Percentiles rank a stretch among this genome's conserved stretches.
These are phyloP conservation scores for Rhododendron simsii DNA, from an alignment of 148 eudicot genomes.

Conservation along the genomic window DNA sequence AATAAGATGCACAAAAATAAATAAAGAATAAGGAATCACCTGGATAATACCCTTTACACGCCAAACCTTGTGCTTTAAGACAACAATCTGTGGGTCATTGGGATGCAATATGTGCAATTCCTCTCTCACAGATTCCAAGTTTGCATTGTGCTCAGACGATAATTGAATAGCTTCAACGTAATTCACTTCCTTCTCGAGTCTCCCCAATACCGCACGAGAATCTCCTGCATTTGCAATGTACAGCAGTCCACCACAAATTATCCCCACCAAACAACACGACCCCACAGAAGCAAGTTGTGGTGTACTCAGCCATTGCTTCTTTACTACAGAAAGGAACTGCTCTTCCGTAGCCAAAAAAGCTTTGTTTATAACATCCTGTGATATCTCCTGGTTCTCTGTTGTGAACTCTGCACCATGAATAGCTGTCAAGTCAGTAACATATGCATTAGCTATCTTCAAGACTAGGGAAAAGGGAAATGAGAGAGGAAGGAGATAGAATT, in stretches of 20 bases:
- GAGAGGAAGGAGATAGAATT: background rate
- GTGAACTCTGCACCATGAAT: conserved; percentile 64
- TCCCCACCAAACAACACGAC: conserved; percentile 75
- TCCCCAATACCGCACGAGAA: conserved; percentile 74
- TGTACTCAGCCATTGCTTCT: conserved; percentile 47
- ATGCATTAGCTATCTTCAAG: conserved; percentile 16
- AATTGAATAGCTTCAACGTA: conserved; percentile 58
- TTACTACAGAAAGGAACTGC: conserved; percentile 59
- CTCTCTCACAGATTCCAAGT: conserved; percentile 54
- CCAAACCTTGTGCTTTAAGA: conserved; percentile 75
- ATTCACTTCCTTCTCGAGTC: conserved; percentile 31
- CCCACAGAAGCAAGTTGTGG: conserved; percentile 87
- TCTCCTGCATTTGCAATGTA: conserved; percentile 86
- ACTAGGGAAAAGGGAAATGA: background rate
- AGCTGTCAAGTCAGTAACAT: conserved; percentile 39
- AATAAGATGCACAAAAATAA: background rate
- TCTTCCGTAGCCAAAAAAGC: conserved; percentile 75
- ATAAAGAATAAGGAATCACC: conserved; percentile 28
- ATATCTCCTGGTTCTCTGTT: conserved; percentile 54
- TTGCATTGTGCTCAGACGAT: conserved; percentile 82
- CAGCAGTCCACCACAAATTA: conserved; percentile 54
- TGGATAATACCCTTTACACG: conserved; percentile 90
- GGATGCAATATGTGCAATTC: conserved; percentile 63
- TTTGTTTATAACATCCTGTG: conserved; percentile 55
- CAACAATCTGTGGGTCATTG: conserved; percentile 70